Percentiles rank a stretch among this genome's conserved stretches.
phyloP scores from a whole-genome alignment of 2,329 filamentous ascomycete species.

The Coccinonectria pachysandricola region DNA sequence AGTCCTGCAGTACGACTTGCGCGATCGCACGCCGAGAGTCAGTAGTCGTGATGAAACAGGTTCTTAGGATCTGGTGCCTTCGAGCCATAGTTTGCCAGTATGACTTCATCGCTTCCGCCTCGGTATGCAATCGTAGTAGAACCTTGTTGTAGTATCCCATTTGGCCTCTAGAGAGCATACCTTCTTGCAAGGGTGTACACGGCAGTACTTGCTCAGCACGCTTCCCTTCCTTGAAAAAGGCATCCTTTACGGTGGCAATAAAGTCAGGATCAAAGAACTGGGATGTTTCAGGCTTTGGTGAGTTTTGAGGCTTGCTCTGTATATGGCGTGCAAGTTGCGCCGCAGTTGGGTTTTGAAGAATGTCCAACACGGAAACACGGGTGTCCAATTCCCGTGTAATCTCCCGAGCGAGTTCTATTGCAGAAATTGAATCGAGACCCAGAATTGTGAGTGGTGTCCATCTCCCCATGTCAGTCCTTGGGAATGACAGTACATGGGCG shows the following conservation, averaged over 20 bases:
- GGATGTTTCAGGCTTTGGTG: background rate
- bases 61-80: conserved; percentile 69
- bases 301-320: conserved; percentile 1
- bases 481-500: conserved; percentile 35
- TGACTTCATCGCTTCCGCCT: conserved; percentile 37
- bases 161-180: conserved; percentile 56
- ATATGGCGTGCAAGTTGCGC: conserved; percentile 40
- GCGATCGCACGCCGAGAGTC: conserved; percentile 52
- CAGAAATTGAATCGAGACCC: conserved; percentile 75
- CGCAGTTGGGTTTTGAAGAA: conserved; percentile 61
- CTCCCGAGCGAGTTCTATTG: conserved; percentile 56
- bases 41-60: conserved; percentile 60
- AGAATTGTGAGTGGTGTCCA: conserved; percentile 68
- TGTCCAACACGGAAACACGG: conserved; percentile 53
- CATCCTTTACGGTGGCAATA: conserved; percentile 16
- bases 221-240: conserved; percentile 22
- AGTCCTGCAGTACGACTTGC: conserved; percentile 55
- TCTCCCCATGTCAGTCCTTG: conserved; percentile 38
- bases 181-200: conserved; percentile 80
- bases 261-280: conserved; percentile 20
- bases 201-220: conserved; percentile 52
- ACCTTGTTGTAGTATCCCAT: conserved; percentile 64
- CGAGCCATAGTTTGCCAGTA: conserved; percentile 54
- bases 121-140: conserved; percentile 46
- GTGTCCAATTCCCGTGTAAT: conserved; percentile 37